These are phyloP conservation scores for Aspergillus sclerotiicarbonarius DNA, from an alignment of 495 filamentous ascomycete species.

Conservation along the genomic window DNA sequence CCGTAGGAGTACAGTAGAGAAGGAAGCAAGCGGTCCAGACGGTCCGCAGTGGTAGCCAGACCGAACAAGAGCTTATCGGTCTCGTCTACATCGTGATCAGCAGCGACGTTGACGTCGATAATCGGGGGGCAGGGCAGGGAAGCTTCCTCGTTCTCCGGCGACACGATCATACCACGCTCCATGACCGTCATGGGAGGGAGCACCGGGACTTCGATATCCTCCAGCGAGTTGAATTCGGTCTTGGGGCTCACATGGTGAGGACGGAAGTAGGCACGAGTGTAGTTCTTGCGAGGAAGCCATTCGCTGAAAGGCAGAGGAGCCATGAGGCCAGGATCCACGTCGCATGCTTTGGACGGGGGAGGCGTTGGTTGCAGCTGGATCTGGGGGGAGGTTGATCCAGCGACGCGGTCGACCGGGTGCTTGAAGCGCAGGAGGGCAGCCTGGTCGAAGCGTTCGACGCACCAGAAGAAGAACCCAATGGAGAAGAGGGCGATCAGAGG, in stretches of 20 bases:
- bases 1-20: conserved; percentile 51
- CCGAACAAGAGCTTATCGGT: conserved; percentile 52
- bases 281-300: conserved; percentile 50
- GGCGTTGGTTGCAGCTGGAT: conserved; percentile 23
- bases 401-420: conserved; percentile 34
- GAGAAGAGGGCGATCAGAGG: conserved; percentile 44
- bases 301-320: conserved; percentile 43
- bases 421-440: conserved; percentile 44
- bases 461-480: conserved; percentile 48
- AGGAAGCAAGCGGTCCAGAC: conserved; percentile 47
- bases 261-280: conserved; percentile 48
- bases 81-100: conserved; percentile 45
- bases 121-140: conserved; percentile 45
- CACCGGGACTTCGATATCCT: conserved; percentile 42
- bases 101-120: conserved; percentile 45
- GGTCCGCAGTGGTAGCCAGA: conserved; percentile 49
- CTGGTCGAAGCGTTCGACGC: conserved; percentile 44
- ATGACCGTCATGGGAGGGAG: conserved; percentile 45
- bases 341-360: conserved; percentile 26
- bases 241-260: conserved; percentile 38
- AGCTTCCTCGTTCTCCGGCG: conserved; percentile 35
- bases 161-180: conserved; percentile 48
- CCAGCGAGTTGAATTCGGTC: conserved; percentile 42
- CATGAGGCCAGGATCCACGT: conserved; percentile 36
- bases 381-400: conserved; percentile 21